These are phyloP conservation scores for Sugiyamaella castrensis DNA, from an alignment of 1,139 yeast species.

Conservation along the genomic window DNA sequence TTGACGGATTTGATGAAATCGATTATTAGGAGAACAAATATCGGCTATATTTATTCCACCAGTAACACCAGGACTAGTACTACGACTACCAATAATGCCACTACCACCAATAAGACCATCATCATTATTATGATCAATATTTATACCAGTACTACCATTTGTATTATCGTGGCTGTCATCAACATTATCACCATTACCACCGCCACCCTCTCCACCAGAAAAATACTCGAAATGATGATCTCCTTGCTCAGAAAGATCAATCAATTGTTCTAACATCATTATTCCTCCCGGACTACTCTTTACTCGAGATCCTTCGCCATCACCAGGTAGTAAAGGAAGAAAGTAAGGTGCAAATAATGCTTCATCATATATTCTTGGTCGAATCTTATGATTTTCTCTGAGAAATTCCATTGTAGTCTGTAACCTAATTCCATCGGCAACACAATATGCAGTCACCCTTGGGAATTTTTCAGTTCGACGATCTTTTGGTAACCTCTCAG, in stretches of 20 bases:
- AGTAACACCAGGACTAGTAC: background rate
- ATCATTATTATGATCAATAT: background rate
- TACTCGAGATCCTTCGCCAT: conserved; percentile 71
- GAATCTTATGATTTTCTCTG: conserved; percentile 67
- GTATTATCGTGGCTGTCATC: conserved; percentile 38
- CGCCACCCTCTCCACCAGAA: conserved; percentile 55
- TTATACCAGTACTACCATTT: conserved; percentile 9
- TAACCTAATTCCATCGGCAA: conserved; percentile 77
- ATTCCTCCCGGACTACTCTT: conserved; percentile 74
- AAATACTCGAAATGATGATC: conserved; percentile 91
- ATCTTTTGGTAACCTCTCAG: conserved; percentile 68
- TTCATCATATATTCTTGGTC: conserved; percentile 86
- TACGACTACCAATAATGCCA: background rate
- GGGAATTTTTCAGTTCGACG: conserved; percentile 67
- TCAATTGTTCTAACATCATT: conserved; percentile 68
- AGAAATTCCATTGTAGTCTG: conserved; percentile 62
- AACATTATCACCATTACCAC: conserved; percentile 49
- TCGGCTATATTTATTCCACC: background rate
- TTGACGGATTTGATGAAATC: conserved; percentile 34
- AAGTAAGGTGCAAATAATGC: conserved; percentile 88
- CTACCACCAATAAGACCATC: background rate
- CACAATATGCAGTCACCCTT: conserved; percentile 85
- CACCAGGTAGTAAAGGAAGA: conserved; percentile 83
- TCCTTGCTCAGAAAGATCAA: conserved; percentile 75
- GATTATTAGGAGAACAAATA: conserved; percentile 3